These are phyloP conservation scores for Fremontodendron californicum DNA, from an alignment of 345 rosid genomes.

Conservation along the genomic window DNA sequence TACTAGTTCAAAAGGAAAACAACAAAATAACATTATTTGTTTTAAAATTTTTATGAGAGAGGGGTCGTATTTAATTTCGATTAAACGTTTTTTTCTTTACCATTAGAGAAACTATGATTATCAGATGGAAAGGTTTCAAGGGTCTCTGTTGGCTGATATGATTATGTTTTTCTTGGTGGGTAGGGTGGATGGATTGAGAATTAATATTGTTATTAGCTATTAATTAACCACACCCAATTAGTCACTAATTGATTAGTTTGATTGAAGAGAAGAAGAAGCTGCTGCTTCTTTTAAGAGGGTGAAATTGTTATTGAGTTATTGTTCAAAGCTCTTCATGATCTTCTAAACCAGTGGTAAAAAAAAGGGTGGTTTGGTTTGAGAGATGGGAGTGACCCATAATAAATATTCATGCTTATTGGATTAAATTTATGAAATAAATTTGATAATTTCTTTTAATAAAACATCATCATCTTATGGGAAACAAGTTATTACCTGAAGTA, in stretches of 20 bases:
- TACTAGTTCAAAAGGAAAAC: not conserved
- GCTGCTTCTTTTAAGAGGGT: not conserved
- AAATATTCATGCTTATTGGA: not conserved
- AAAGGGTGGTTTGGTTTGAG: not conserved
- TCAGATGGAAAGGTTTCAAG: not conserved
- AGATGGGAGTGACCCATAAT: not conserved
- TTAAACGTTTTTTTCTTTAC: not conserved
- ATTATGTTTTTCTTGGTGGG: not conserved
- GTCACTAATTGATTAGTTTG: not conserved
- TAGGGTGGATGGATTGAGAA: not conserved
- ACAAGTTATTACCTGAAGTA: not conserved
- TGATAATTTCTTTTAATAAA: no score
- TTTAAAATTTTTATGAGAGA: not conserved
- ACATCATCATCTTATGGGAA: not conserved
- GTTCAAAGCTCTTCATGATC: not conserved
- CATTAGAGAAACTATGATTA: not conserved
- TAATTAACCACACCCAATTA: not conserved
- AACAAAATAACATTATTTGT: slow-evolving; percentile 1
- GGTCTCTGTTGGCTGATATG: not conserved
- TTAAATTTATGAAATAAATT: no score
- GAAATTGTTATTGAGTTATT: not conserved
- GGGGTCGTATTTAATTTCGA: not conserved
- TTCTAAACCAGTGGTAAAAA: not conserved
- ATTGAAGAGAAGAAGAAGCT: not conserved
- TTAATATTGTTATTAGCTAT: not conserved